A percentile compares a stretch with the other conserved stretches of the same genome.
Conservation (phyloP, 192 early-diverging fungal genomes). For the Geranomyces michiganensis region DNA sequence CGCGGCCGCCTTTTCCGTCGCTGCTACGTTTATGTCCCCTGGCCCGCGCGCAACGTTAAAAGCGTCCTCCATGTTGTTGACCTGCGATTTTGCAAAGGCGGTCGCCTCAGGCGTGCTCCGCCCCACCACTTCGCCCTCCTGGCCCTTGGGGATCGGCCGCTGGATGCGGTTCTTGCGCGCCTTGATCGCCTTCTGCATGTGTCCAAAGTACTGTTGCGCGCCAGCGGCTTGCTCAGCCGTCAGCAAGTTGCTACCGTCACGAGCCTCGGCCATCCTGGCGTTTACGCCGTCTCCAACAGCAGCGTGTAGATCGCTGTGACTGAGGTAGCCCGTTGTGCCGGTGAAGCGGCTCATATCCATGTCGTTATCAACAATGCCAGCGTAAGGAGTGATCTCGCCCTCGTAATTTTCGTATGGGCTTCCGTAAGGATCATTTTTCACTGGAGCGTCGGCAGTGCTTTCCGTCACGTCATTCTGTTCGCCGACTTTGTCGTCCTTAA, state of each 20-base stretch:
- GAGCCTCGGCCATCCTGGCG: neutral
- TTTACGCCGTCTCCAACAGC: neutral
- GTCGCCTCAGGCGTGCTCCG: neutral
- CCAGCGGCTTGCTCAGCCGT: neutral
- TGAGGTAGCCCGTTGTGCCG: neutral
- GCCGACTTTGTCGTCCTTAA: neutral
- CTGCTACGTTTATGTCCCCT: neutral
- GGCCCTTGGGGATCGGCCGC: neutral
- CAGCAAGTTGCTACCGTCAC: neutral
- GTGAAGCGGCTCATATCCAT: neutral
- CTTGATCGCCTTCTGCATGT: neutral
- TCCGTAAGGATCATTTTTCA: neutral
- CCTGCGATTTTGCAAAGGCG: neutral
- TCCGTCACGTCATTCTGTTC: neutral
- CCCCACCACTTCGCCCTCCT: neutral
- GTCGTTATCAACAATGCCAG: neutral
- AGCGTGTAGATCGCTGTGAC: neutral
- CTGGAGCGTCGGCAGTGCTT: neutral
- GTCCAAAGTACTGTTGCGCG: neutral
- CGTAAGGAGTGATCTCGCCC: neutral
- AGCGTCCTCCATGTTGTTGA: neutral
- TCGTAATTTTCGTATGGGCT: neutral
- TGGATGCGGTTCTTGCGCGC: neutral
- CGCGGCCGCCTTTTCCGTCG: neutral
- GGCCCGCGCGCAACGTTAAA: neutral